Base-by-base conservation (phyloP, 805 yeast genomes). In the Saccharomycopsis synnaedendra region DNA sequence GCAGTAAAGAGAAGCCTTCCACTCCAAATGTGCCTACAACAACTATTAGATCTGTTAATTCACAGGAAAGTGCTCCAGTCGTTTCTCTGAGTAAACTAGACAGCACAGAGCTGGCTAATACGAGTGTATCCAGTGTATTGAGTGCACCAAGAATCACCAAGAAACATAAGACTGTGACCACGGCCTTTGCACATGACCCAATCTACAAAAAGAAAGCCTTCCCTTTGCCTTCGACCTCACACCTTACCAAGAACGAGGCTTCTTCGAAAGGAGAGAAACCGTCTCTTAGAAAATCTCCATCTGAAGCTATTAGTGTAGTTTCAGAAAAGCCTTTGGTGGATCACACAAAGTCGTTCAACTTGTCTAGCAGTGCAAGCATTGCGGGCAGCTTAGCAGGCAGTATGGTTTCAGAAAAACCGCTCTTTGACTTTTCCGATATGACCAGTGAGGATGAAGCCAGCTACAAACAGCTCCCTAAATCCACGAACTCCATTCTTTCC, bases 381-480 rank as follows among this genome's bases (percentile, higher is more conserved):
- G 41, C 43, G 37, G 40, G 46, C 27, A 50, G 53, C 34, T 39
- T 50, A 33, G 39, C 45, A 9, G 50, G 47, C 4, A 50, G 53
- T 27, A 37, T 50, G 42, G 7, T 47, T 4, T 47, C 51, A 11
- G 53, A 50, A 31, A 42, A 41, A 40, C 53, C 53, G 31, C 34
- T 50, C 2, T 43, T 28, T 7, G 51, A 48, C 32, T 11, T 32
- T 29, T 43, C 47, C n/a, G 42, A 44, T 5, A 11, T 32, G 27
- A 7, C 29, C 2, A 41, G 41, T 32, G 48, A 48, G 31, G 45
- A 48, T 11, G 49, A 48, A 39, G 28, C 45, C 5, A 30, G 44
- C n/a, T 37, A 42, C 10, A 39, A 43, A 32, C n/a, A 5, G 5
- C 19, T 19, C 19, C 19, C 19, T 19, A 46, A 42, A 41, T 46